Conservation (phyloP, 2,329 filamentous ascomycete genomes). For the Aspergillus ochraceus region DNA sequence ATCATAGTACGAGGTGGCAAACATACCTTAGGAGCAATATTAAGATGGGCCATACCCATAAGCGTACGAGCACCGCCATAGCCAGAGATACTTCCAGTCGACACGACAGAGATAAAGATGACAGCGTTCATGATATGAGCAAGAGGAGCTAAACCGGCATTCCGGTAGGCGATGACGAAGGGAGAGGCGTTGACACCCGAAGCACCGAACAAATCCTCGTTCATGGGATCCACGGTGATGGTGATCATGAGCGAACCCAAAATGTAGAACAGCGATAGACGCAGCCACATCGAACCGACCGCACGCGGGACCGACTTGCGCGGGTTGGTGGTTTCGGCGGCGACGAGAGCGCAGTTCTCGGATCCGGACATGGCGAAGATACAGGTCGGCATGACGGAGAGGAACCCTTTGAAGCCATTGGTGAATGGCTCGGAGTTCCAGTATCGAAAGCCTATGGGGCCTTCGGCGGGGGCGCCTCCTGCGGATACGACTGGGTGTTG, state of each 20-base stretch:
- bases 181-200: constrained; percentile 47
- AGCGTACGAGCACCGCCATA: constrained; percentile 48
- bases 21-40: constrained; percentile 42
- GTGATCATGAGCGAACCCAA: constrained; percentile 47
- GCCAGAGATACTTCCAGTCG: constrained; percentile 45
- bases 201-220: constrained; percentile 44
- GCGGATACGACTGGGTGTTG: constrained; percentile 41
- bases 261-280: constrained; percentile 49
- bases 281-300: constrained; percentile 49
- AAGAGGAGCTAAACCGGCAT: constrained; percentile 40
- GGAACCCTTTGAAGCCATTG: constrained; percentile 47
- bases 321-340: constrained; percentile 47
- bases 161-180: constrained; percentile 45
- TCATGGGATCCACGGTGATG: constrained; percentile 44
- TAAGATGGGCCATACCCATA: constrained; percentile 45
- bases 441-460: constrained; percentile 47
- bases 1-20: not conserved
- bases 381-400: constrained; percentile 38
- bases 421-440: constrained; percentile 46
- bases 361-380: constrained; percentile 44
- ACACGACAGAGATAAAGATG: constrained; percentile 50
- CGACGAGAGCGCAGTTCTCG: constrained; percentile 46
- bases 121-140: constrained; percentile 53
- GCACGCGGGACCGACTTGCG: constrained; percentile 45
- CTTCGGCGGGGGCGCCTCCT: constrained; percentile 42